Conservation (phyloP, 148 eudicot genomes). For the Fallopia convolvulus region DNA sequence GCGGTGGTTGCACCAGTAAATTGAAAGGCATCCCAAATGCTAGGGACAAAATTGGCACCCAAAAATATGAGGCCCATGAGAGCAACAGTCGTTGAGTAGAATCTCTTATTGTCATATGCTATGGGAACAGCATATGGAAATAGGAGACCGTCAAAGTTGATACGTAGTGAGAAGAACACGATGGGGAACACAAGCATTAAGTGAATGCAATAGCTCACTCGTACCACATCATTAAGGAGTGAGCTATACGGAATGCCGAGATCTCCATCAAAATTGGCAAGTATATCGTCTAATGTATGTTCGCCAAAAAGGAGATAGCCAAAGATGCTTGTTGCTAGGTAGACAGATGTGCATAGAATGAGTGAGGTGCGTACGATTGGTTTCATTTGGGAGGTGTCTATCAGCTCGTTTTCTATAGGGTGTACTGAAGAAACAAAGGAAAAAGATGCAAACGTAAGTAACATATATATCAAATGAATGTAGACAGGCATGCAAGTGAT, state of each 20-base stretch:
- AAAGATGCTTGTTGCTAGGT: constrained; percentile 65
- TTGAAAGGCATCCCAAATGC: constrained; percentile 21
- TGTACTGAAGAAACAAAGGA: constrained; percentile 45
- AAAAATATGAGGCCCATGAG: constrained; percentile 13
- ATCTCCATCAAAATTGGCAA: constrained; percentile 77
- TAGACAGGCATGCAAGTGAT: background rate
- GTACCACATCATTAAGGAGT: constrained; percentile 55
- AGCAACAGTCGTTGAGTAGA: background rate
- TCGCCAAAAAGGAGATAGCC: constrained; percentile 71
- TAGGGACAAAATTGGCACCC: constrained; percentile 15
- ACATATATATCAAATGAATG: background rate
- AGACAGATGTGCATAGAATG: constrained; percentile 49
- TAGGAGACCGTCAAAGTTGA: constrained; percentile 67
- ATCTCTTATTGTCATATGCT: constrained; percentile 13
- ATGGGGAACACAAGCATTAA: constrained; percentile 88
- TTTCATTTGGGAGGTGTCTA: constrained; percentile 63
- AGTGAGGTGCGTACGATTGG: constrained; percentile 57
- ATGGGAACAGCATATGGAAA: constrained; percentile 41
- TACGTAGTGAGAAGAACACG: constrained; percentile 68
- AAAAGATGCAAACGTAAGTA: background rate
- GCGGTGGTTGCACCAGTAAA: constrained; percentile 18
- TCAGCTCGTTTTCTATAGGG: constrained; percentile 73
- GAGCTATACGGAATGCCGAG: constrained; percentile 70
- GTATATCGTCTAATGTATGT: constrained; percentile 63
- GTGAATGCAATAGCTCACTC: constrained; percentile 73